Evolutionary conservation across 106 monocot species (phyloP).

Genomic region (Platanthera zijinensis): DNA sequence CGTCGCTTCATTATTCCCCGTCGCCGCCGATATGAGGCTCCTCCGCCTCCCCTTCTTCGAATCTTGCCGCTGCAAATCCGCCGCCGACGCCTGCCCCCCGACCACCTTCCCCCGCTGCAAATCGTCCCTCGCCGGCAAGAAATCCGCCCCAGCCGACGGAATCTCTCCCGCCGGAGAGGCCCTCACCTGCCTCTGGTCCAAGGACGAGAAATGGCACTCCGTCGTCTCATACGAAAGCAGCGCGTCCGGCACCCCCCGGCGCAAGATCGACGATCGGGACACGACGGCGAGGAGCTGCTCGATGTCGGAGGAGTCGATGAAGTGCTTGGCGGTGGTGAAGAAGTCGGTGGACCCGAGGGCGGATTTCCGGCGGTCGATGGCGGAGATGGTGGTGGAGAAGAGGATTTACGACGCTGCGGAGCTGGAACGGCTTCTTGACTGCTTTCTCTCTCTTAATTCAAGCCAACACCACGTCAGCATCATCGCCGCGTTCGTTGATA

Average conservation of each 20-base stretch:
- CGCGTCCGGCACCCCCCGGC: neutral
- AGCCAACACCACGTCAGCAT: slow-evolving; percentile 49
- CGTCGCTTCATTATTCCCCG: too few relatives aligned
- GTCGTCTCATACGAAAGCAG: slow-evolving; percentile 1
- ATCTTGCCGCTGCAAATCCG: neutral
- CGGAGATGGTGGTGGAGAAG: slow-evolving; percentile 87
- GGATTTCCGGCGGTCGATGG: slow-evolving; percentile 83
- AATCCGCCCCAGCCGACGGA: slow-evolving; percentile 11
- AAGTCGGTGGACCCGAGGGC: slow-evolving; percentile 53
- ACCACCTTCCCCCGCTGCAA: neutral
- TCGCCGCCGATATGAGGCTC: neutral
- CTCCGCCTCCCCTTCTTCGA: neutral
- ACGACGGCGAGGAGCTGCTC: slow-evolving; percentile 10
- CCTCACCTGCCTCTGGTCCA: slow-evolving; percentile 51
- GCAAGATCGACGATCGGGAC: slow-evolving; percentile 11
- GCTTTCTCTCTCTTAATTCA: slow-evolving; percentile 72
- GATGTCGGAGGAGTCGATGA: slow-evolving; percentile 11
- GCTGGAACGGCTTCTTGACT: slow-evolving; percentile 60
- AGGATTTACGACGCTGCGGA: slow-evolving; percentile 56
- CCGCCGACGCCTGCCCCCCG: neutral
- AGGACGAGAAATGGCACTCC: slow-evolving; percentile 58
- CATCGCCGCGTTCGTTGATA: slow-evolving; percentile 49
- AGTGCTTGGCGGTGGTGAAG: slow-evolving; percentile 80
- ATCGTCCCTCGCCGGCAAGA: neutral
- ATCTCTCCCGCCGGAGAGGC: slow-evolving; percentile 9